Evolutionary conservation across 495 filamentous ascomycete genomes (phyloP).

Genomic region (Penicillium dipodomyicola): DNA sequence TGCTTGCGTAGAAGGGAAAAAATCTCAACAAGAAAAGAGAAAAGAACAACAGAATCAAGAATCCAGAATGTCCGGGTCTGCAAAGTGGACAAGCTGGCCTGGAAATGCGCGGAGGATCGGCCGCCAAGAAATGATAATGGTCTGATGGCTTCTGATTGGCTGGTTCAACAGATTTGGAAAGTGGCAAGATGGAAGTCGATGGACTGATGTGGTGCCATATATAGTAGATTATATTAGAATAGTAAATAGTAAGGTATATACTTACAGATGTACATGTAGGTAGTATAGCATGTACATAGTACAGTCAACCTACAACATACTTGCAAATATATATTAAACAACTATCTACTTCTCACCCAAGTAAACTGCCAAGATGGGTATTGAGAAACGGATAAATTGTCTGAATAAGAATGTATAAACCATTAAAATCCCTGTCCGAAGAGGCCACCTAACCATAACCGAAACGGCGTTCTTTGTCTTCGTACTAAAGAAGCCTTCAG

Average conservation of each 20-base stretch:
- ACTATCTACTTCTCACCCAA: neutral
- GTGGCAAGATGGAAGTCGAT: neutral
- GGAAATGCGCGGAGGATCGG: conserved; percentile 16
- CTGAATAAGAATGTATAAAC: neutral
- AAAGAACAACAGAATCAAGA: neutral
- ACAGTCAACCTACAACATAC: neutral
- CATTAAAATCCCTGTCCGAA: neutral
- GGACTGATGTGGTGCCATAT: neutral
- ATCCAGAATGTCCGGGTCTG: conserved; percentile 6
- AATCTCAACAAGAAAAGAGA: neutral
- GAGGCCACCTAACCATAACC: neutral
- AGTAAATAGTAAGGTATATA: neutral
- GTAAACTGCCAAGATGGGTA: neutral
- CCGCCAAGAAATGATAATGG: conserved; percentile 19
- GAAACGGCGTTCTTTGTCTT: neutral
- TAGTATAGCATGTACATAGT: neutral
- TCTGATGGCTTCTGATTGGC: conserved; percentile 9
- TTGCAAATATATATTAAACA: neutral
- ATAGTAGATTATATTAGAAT: neutral
- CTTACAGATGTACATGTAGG: neutral
- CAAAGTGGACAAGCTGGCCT: conserved; percentile 25
- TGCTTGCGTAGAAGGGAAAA: neutral
- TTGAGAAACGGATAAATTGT: neutral
- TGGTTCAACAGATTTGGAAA: neutral
- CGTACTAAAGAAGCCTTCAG: neutral